Percentiles rank a stretch among this genome's conserved stretches.
These are phyloP conservation scores for Salix brachista DNA, from an alignment of 345 rosid genomes.

Conservation along the genomic window DNA sequence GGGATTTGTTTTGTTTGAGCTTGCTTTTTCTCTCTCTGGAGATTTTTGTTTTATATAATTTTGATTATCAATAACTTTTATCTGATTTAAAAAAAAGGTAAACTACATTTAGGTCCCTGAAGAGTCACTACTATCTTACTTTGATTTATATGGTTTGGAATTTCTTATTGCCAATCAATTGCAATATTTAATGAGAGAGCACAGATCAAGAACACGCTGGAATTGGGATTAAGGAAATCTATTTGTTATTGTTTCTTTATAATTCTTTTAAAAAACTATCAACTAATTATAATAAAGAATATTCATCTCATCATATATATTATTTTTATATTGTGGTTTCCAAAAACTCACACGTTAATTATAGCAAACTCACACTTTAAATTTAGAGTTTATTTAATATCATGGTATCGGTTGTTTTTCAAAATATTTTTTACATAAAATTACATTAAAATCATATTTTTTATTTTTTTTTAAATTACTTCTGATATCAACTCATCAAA, in stretches of 20 bases:
- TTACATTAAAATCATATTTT: too few relatives aligned
- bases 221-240: neutral
- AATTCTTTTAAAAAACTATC: too few relatives aligned
- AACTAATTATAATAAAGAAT: too few relatives aligned
- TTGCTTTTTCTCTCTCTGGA: neutral
- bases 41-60: neutral
- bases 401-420: too few relatives aligned
- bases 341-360: too few relatives aligned
- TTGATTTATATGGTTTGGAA: neutral
- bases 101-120: neutral
- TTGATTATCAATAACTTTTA: neutral
- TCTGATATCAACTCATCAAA: too few relatives aligned
- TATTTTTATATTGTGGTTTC: too few relatives aligned
- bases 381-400: too few relatives aligned
- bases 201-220: neutral
- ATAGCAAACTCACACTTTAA: too few relatives aligned
- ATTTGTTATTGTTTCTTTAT: neutral
- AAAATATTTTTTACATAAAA: too few relatives aligned
- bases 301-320: too few relatives aligned
- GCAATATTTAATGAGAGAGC: neutral
- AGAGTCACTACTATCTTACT: neutral
- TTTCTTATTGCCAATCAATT: neutral
- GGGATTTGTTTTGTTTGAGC: neutral
- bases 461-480: too few relatives aligned
- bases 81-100: slow-evolving; percentile 11